Base-by-base conservation (phyloP, 1,284 basidiomycete species). In the Tremellales sp. region DNA sequence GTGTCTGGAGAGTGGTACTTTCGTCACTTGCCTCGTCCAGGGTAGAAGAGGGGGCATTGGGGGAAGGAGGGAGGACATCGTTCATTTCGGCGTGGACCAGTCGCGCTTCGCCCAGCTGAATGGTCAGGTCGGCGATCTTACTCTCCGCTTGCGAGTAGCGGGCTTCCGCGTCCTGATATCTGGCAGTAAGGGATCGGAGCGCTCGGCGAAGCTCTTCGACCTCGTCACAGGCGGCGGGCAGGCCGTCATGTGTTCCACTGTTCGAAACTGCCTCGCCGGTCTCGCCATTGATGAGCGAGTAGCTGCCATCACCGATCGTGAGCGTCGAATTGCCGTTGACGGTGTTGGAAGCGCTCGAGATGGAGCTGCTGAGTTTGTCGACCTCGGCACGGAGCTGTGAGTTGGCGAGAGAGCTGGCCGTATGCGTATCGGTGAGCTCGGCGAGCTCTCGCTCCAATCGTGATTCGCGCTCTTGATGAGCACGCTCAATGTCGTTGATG, bases 81-180 rank as follows among this genome's bases (percentile, higher is more conserved):
- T 58, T 48, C 37, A 58, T 42, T 49, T 62, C 62, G 5, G 51
- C 56, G 40, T 57, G 77, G 15, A 56, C 78, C 27, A 85, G 80
- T 61, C 84, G 89, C 10, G 82, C 80, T 66, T 90, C 89, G 63
- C 89, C 82, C 36, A 91, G 83, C 68, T 90, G 88, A 17, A 82
- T 81, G 13, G 85, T 84, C 40, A 97, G 80, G 57, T 91, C 87
- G 12, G 86, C 86, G 54, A 96, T 90, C 69, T 92, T 87, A 50
- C 81, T 81, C 24, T 94, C 79, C n/a, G 91, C 86, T 58, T 93
- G 86, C 31, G 85, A 84, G 68, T 94, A 94, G 68, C 90, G 91
- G 36, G 76, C 74, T 4, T 86, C 85, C 31, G 93, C 80, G 2
- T 81, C 77, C 8, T 88, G 84, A 24, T 93, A 79, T 64, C 92